Percentiles rank a stretch among this genome's conserved stretches.
These are phyloP conservation scores for Exutisphaerella laricina DNA, from an alignment of 2,329 filamentous ascomycete genomes.

Conservation along the genomic window DNA sequence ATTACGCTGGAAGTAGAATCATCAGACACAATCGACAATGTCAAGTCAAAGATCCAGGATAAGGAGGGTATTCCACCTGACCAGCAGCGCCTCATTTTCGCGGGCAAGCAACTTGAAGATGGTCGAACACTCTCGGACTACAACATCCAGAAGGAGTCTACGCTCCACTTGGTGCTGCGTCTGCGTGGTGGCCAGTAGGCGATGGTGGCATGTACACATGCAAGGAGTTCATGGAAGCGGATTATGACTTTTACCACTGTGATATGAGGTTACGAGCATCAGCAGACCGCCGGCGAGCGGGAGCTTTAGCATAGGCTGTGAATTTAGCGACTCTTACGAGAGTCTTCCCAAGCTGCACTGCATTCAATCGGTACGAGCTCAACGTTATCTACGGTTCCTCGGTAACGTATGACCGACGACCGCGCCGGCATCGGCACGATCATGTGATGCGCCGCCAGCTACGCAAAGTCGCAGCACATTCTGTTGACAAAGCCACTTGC, in stretches of 20 bases:
- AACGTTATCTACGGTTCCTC: background rate
- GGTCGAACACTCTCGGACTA: slow-evolving; percentile 98
- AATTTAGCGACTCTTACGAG: slow-evolving; percentile 7
- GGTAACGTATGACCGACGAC: background rate
- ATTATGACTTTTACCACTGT: slow-evolving; percentile 1
- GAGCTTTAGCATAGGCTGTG: slow-evolving; percentile 2
- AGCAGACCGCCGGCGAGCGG: slow-evolving; percentile 10
- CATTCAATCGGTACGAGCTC: too few species aligned
- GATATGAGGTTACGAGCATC: slow-evolving; percentile 12
- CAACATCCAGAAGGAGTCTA: slow-evolving; percentile 99
- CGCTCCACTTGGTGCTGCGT: slow-evolving; percentile 94
- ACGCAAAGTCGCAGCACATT: too few species aligned
- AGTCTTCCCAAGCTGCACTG: too few species aligned
- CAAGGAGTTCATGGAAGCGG: slow-evolving; percentile 78
- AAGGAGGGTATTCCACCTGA: slow-evolving; percentile 99
- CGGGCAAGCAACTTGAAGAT: slow-evolving; percentile 99
- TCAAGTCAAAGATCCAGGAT: slow-evolving; percentile 97
- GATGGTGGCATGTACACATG: slow-evolving; percentile 69
- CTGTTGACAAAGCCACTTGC: background rate
- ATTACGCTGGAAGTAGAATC: slow-evolving; percentile 99
- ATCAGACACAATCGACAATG: slow-evolving; percentile 99
- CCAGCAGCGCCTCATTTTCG: slow-evolving; percentile 99
- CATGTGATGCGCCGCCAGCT: too few species aligned
- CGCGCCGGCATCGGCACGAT: background rate
- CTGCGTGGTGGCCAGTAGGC: slow-evolving; percentile 85